Evolutionary conservation across 1,284 basidiomycete genomes (phyloP), one percentile per base, ranked within the genome.

Genomic region (Pseudozyma hubeiensis): DNA sequence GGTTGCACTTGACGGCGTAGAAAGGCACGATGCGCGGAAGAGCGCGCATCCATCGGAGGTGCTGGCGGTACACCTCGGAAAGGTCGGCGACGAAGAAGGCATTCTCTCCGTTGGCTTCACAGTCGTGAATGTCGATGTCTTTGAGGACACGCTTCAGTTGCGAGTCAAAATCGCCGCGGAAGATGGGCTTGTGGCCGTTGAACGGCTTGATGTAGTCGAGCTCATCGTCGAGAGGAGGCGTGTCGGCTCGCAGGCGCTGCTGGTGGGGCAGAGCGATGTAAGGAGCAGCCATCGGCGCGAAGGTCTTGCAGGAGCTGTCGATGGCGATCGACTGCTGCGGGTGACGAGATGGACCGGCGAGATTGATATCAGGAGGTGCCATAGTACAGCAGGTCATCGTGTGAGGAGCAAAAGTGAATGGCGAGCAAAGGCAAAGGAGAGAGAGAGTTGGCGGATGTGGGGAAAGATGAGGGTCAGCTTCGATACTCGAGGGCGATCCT

Each of bases 41-140:
- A 72, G 89, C 89, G 19, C 87, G 86, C 72, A 88, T 88, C 96
- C 97, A 99, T 62, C 92, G 89, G 78, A 91, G 87, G 81, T 94
- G 92, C 82, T 97, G 94, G 63, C 88, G 87, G 85, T 93, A 96
- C 16, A 99, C 92, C 74, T 91, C 89, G 74, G 91, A 90, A 37
- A 99, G 89, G 85, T 99, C 95, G 33, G 92, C 94, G 11, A 97
- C 94, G 81, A 97, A 98, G 85, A 98, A 98, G 1, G 97, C 95
- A 75, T 91, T 91, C 86, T 99, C 97, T 13, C 93, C 91, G 80
- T 94, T 90, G 40, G 83, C 85, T 49, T 86, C 86, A 74, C 86
- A 86, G 30, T 76, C 77, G 58, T 86, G 83, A 8, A 86, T 68
- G 71, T 87, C 85, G 62, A 84, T 80, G 49, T 64, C 54, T 30